Percentiles rank a stretch among this genome's conserved stretches.
Conservation (phyloP, 2,329 filamentous ascomycete species). For the Lecanicillium sp. region DNA sequence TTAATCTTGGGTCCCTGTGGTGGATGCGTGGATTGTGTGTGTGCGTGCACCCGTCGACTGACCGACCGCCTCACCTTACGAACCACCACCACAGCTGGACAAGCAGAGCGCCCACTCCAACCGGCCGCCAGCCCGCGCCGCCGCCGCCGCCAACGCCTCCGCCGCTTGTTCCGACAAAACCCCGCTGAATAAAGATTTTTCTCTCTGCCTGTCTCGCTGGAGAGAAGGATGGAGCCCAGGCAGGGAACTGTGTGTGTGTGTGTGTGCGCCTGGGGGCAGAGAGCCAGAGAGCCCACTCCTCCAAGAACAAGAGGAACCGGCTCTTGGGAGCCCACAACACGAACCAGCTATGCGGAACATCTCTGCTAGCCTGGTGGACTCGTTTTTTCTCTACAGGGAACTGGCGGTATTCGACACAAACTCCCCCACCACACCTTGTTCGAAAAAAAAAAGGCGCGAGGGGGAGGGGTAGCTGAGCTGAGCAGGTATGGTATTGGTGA, state of each 20-base stretch:
- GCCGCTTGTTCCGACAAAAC: neutral
- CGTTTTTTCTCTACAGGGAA: no score
- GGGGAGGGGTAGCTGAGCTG: no score
- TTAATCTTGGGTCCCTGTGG: no score
- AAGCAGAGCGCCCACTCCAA: neutral
- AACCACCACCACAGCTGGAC: no score
- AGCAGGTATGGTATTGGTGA: no score
- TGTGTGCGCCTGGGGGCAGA: neutral
- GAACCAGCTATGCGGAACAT: slow-evolving; percentile 12
- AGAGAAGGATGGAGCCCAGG: neutral
- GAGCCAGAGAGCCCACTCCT: no score
- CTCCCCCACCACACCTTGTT: neutral
- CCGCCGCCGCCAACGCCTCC: no score
- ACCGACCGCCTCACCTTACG: no score
- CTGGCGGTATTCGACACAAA: neutral
- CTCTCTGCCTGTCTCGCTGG: neutral
- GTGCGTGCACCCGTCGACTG: no score
- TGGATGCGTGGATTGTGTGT: no score
- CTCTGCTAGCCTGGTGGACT: neutral
- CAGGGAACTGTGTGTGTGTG: neutral
- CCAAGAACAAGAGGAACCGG: no score
- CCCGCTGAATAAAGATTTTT: slow-evolving; percentile 14
- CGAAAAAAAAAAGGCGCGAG: no score
- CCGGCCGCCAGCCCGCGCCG: neutral
- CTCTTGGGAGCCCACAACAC: neutral